These are phyloP conservation scores for Ceratocystis lukuohia DNA, from an alignment of 2,329 filamentous ascomycete species.

Conservation along the genomic window DNA sequence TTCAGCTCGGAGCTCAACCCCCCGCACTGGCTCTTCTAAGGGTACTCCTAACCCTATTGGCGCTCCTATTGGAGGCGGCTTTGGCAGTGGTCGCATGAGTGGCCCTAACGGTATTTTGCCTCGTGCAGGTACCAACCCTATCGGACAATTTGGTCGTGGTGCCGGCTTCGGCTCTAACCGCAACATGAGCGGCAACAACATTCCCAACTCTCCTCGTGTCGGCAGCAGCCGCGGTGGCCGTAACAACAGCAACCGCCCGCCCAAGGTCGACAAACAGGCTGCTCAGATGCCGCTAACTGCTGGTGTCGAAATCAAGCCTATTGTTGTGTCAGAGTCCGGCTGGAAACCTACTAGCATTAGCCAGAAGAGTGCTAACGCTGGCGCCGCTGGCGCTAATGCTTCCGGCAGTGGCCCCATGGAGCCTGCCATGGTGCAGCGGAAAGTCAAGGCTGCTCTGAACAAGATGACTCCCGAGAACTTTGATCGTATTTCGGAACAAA, in stretches of 20 bases:
- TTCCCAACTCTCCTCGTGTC: slow-evolving; percentile 59
- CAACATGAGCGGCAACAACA: slow-evolving; percentile 38
- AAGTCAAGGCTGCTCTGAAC: slow-evolving; percentile 96
- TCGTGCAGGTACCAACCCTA: slow-evolving; percentile 17
- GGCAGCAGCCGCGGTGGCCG: slow-evolving; percentile 45
- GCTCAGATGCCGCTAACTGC: slow-evolving; percentile 88
- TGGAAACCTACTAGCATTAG: slow-evolving; percentile 78
- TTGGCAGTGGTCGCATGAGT: slow-evolving; percentile 17
- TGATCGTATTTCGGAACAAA: slow-evolving; percentile 86
- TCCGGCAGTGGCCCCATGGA: slow-evolving; percentile 50
- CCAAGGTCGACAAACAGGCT: slow-evolving; percentile 55
- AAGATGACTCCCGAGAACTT: slow-evolving; percentile 99
- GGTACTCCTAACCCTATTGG: slow-evolving; percentile 37
- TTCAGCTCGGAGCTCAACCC: slow-evolving; percentile 46
- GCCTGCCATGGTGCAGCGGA: slow-evolving; percentile 88
- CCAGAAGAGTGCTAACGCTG: slow-evolving; percentile 25
- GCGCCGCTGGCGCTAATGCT: slow-evolving; percentile 27
- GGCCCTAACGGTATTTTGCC: slow-evolving; percentile 6
- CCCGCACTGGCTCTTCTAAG: slow-evolving; percentile 37
- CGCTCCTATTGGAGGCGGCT: slow-evolving; percentile 34
- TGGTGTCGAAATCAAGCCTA: slow-evolving; percentile 66
- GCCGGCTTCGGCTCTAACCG: slow-evolving; percentile 44
- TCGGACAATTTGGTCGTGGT: slow-evolving; percentile 15
- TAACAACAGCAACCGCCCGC: slow-evolving; percentile 43
- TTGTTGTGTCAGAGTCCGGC: slow-evolving; percentile 56